Base-by-base conservation (phyloP, 371 early-diverging fungal species). In the Dentiscutata heterogama region DNA sequence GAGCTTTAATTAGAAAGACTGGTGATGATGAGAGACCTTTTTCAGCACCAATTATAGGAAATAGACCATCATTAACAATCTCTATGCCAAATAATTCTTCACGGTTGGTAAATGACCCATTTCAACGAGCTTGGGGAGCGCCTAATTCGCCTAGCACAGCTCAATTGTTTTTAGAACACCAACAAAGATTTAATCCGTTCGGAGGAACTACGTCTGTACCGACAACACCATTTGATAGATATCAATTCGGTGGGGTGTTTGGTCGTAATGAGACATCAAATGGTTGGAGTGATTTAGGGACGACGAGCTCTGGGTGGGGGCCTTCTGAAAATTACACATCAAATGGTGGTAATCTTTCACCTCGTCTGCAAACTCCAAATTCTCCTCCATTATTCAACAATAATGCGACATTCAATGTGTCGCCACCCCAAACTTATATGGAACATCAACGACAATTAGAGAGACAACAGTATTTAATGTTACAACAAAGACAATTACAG, bases 21-120 rank as follows among this genome's bases (percentile, higher is more conserved):
- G 91, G 91, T 11, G 89, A 89, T 65, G 93, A 93, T 4, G 90
- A 91, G 27, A 87, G 90, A 25, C 94, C 94, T 1, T 94, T 94
- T 86, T 84, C 92, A 78, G 84, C 88, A 0, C 50, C 64, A 16
- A 29, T 78, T 18, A 22, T 61, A 22, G 86, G 89, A 20, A 87
- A 86, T 8, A 64, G 82, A 2, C 78, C 84, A 54, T 54, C 82
- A 53, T 71, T 80, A 65, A 80, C 81, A 25, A 80, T 80, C 4
- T 35, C 70, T 14, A 80, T 72, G 71, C 72, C 81, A 58, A 80
- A 68, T 61, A 71, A 58, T 80, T 25, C 70, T 7, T 70, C 68
- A 22, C 54, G 81, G 6, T 27, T 80, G 18, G 42, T 80, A 27
- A 80, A 68, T 80, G 81, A 72, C 11, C 81, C 81, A 39, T 80